Evolutionary conservation across 768 basidiomycete species (phyloP).

Genomic region (Boletus sp.): DNA sequence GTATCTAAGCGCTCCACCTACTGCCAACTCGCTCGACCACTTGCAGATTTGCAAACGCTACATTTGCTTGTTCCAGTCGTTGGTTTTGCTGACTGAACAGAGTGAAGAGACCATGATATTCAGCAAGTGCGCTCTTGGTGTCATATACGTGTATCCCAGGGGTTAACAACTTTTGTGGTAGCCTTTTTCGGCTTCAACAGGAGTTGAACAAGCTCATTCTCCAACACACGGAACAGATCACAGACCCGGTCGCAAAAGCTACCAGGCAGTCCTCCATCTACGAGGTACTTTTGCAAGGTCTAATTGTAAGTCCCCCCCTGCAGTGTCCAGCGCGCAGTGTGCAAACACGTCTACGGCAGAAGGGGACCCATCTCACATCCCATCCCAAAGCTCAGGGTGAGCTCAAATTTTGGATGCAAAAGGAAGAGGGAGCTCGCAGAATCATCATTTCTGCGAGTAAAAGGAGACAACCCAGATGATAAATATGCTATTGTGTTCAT

Average conservation of each 20-base stretch:
- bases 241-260: slow-evolving; percentile 57
- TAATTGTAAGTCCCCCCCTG: slow-evolving; percentile 55
- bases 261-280: slow-evolving; percentile 72
- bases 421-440: slow-evolving; percentile 75
- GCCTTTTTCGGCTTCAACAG: slow-evolving; percentile 78
- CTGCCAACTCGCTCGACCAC: background rate
- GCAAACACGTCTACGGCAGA: slow-evolving; percentile 36
- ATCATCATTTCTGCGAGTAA: slow-evolving; percentile 46
- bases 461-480: slow-evolving; percentile 23
- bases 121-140: slow-evolving; percentile 62
- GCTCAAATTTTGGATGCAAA: slow-evolving; percentile 79
- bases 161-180: slow-evolving; percentile 29
- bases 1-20: slow-evolving; percentile 15
- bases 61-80: slow-evolving; percentile 73
- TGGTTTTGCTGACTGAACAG: slow-evolving; percentile 75
- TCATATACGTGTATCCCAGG: background rate
- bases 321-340: background rate
- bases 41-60: slow-evolving; percentile 72
- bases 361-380: slow-evolving; percentile 62
- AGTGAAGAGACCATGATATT: slow-evolving; percentile 97
- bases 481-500: slow-evolving; percentile 12
- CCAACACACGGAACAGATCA: slow-evolving; percentile 65
- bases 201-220: slow-evolving; percentile 77
- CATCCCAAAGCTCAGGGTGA: slow-evolving; percentile 88
- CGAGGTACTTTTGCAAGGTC: slow-evolving; percentile 68